A percentile compares a stretch with the other conserved stretches of the same genome.
phyloP scores from a whole-genome alignment of 495 filamentous ascomycete species.

The Daldinia caldariorum region DNA sequence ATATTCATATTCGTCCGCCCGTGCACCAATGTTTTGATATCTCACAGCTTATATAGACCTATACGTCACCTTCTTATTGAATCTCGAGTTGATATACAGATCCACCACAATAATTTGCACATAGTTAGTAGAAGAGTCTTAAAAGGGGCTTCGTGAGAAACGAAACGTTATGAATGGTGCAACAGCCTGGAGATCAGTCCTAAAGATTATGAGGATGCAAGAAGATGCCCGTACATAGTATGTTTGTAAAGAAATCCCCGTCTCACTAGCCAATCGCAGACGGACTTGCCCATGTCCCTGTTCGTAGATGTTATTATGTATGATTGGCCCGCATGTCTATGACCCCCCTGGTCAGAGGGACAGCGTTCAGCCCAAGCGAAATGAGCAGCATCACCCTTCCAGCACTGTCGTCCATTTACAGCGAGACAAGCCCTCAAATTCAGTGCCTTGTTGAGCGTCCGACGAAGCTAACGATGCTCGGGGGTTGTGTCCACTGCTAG shows the following conservation, averaged over 20 bases:
- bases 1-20: background rate
- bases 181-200: constrained; percentile 8
- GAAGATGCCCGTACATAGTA: constrained; percentile 32
- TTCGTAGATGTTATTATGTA: background rate
- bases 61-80: background rate
- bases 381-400: constrained; percentile 40
- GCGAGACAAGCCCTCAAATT: constrained; percentile 39
- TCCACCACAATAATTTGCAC: constrained; percentile 3
- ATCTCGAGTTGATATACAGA: constrained; percentile 11
- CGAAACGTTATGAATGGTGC: constrained; percentile 23
- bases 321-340: constrained; percentile 37
- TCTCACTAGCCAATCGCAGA: constrained; percentile 31
- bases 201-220: constrained; percentile 17
- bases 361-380: constrained; percentile 43
- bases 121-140: background rate
- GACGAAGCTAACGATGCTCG: constrained; percentile 44
- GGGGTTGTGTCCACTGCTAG: constrained; percentile 36
- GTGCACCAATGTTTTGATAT: constrained; percentile 5
- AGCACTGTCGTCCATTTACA: constrained; percentile 38
- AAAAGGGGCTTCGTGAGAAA: constrained; percentile 14
- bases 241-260: constrained; percentile 43
- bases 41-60: background rate
- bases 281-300: constrained; percentile 27
- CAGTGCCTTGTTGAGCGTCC: constrained; percentile 26
- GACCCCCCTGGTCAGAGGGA: constrained; percentile 38